Evolutionary conservation across 2,329 filamentous ascomycete species (phyloP).

Genomic region (Cylindrodendrum hubeiense): DNA sequence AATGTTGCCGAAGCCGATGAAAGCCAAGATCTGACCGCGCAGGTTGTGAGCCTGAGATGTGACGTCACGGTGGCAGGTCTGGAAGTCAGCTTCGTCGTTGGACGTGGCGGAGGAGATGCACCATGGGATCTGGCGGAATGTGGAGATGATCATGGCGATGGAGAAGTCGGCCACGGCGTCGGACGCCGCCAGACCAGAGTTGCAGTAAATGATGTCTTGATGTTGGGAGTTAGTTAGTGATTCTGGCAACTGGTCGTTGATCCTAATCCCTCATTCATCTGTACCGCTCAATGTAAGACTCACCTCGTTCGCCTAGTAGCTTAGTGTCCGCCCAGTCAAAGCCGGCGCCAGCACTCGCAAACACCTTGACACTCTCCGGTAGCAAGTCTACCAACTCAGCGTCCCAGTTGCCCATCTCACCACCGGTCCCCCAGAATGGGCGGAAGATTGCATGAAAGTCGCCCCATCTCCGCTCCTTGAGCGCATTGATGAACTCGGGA

Average conservation of each 20-base stretch:
- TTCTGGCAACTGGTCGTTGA: too few species aligned
- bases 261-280: neutral
- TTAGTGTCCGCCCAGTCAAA: slow-evolving; percentile 77
- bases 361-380: slow-evolving; percentile 68
- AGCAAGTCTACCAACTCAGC: slow-evolving; percentile 68
- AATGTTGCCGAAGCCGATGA: slow-evolving; percentile 78
- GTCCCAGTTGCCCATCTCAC: slow-evolving; percentile 76
- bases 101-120: slow-evolving; percentile 67
- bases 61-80: slow-evolving; percentile 69
- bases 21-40: slow-evolving; percentile 69
- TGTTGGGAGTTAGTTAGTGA: slow-evolving; percentile 15
- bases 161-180: slow-evolving; percentile 81
- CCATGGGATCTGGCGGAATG: slow-evolving; percentile 77
- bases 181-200: slow-evolving; percentile 76
- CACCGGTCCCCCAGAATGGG: slow-evolving; percentile 73
- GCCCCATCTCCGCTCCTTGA: slow-evolving; percentile 66
- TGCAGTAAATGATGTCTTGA: slow-evolving; percentile 77
- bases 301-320: slow-evolving; percentile 70
- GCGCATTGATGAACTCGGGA: slow-evolving; percentile 60
- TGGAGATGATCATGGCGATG: slow-evolving; percentile 75
- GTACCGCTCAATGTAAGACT: neutral
- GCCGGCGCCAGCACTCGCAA: slow-evolving; percentile 73
- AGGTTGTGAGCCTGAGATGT: slow-evolving; percentile 74
- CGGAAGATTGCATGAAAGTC: slow-evolving; percentile 68
- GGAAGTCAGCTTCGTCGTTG: slow-evolving; percentile 56